Base-by-base conservation (phyloP, 2,329 filamentous ascomycete species). In the Ophioceras dolichostomum region DNA sequence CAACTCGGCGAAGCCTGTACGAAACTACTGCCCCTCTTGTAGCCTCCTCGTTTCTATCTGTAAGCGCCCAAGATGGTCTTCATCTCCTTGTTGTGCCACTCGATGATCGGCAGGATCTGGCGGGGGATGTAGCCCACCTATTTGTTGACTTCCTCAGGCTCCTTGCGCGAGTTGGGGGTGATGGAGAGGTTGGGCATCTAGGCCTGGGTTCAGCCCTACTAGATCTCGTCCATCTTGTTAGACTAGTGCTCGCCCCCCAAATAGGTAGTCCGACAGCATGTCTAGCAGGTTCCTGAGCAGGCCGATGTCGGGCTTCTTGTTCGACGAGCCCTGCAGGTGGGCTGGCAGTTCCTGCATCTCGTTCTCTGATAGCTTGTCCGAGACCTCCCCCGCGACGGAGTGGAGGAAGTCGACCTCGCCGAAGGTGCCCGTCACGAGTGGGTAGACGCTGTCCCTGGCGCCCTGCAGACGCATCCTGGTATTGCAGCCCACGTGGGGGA, bases 381-480 rank as follows among this genome's bases (percentile, higher is more conserved):
- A 83, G 37, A 94, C 76, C 62, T 79, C 76, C 40, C 76, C 74
- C 32, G 73, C 83, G 19, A 94, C 87, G 1, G 83, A 89, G 62
- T 94, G 86, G 42, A 94, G 64, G 61, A 95, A 95, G 53, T 95
- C 89, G 13, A 94, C 88, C 45, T 88, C 88, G 42, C 88, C 88
- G 58, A 95, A 95, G 5, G 88, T 95, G 42, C 89, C 88, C 2
- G 88, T 95, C 32, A 94, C 72, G 43, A 89, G 64, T 5, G 88
- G 88, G 49, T 83, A 94, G 42, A 94, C 83, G 4, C 68, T 52
- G 22, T 66, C 54, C 14, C 68, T 67, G 39, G 73, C 79, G 29
- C 83, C 86, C 22, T 70, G 64, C 19, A 95, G 68, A 33, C 74
- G 65, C 20, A 94, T 64, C 50, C 66, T 64, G 13, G 86, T 86